Conservation (phyloP, 176 grass and related monocot genomes). For the Aegilops bicornis region DNA sequence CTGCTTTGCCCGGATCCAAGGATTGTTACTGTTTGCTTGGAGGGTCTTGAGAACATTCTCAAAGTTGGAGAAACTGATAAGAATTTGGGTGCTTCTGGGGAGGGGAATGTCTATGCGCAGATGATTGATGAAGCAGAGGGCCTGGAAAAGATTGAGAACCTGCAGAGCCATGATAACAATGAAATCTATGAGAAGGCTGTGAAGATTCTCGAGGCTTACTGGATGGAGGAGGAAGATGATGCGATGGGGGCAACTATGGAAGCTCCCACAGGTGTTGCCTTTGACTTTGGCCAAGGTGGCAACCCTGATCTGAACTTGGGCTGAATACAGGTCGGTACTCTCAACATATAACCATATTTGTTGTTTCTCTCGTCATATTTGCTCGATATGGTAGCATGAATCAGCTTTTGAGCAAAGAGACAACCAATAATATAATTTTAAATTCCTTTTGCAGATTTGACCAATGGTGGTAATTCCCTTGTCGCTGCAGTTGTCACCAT, state of each 20-base stretch:
- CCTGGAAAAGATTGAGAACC: slow-evolving; percentile 89
- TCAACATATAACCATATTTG: not conserved
- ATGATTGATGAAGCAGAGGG: slow-evolving; percentile 89
- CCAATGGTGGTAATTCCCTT: not conserved
- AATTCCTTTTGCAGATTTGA: slow-evolving; percentile 34
- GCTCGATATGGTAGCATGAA: not conserved
- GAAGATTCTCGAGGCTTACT: slow-evolving; percentile 89
- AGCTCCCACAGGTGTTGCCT: slow-evolving; percentile 42
- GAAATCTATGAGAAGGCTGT: slow-evolving; percentile 95
- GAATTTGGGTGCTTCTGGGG: slow-evolving; percentile 42
- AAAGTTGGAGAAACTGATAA: slow-evolving; percentile 87
- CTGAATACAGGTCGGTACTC: slow-evolving; percentile 50
- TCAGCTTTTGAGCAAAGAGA: not conserved
- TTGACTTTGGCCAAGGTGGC: slow-evolving; percentile 55
- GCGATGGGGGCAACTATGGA: slow-evolving; percentile 59
- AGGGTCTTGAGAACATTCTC: slow-evolving; percentile 95
- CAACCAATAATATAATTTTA: not conserved
- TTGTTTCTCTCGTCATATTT: not conserved
- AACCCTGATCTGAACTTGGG: slow-evolving; percentile 71
- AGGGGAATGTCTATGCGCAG: slow-evolving; percentile 65
- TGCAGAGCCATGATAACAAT: slow-evolving; percentile 88
- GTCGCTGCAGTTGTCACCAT: not conserved
- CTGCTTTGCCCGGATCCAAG: slow-evolving; percentile 79
- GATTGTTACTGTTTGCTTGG: slow-evolving; percentile 81
- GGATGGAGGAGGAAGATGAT: slow-evolving; percentile 92